Evolutionary conservation across 116 monocot species (phyloP).

Genomic region (Zostera marina): DNA sequence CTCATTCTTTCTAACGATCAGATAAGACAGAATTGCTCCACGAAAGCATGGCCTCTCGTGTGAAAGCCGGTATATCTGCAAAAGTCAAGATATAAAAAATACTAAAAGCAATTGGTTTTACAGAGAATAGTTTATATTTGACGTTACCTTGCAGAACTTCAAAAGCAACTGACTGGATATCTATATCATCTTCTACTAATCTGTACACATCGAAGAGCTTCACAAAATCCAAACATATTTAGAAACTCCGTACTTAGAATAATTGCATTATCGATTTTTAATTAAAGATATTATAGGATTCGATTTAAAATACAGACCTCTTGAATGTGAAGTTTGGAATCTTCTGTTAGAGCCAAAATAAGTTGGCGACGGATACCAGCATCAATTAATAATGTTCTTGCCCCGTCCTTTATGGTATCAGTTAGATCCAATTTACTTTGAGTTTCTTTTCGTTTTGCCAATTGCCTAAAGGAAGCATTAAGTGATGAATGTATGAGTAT

Average conservation of each 20-base stretch:
- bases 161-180: constrained; percentile 62
- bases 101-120: neutral
- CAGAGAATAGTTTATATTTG: neutral
- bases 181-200: constrained; percentile 79
- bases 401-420: constrained; percentile 95
- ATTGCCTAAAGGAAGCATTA: constrained; percentile 21
- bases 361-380: constrained; percentile 78
- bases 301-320: constrained; percentile 38
- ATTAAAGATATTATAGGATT: neutral
- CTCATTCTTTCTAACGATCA: constrained; percentile 21
- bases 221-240: constrained; percentile 4
- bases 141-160: constrained; percentile 58
- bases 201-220: constrained; percentile 87
- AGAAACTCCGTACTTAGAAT: constrained; percentile 5
- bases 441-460: constrained; percentile 20
- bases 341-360: constrained; percentile 91
- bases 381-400: constrained; percentile 76
- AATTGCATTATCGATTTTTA: too few relatives aligned
- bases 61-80: constrained; percentile 61
- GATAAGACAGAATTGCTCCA: constrained; percentile 86
- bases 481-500: neutral
- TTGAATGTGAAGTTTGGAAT: constrained; percentile 88
- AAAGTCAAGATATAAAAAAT: neutral
- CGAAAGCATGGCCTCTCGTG: constrained; percentile 79
- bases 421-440: constrained; percentile 82